A percentile compares a stretch with the other conserved stretches of the same genome.
Evolutionary conservation across 2,329 filamentous ascomycete species (phyloP).

Genomic region (Trichophyton verrucosum): DNA sequence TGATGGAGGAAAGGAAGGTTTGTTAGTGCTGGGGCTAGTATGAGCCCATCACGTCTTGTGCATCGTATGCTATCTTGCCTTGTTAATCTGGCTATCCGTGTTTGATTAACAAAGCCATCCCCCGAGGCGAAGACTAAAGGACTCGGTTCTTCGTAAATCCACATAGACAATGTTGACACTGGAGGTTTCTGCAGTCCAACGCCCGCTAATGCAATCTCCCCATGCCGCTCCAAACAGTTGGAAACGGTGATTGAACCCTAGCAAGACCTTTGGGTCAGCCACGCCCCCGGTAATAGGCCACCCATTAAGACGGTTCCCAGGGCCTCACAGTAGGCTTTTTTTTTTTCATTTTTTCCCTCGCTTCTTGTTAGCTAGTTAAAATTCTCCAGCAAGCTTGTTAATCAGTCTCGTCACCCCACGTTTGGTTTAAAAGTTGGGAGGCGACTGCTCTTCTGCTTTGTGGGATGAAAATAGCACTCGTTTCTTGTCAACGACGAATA

Average conservation of each 20-base stretch:
- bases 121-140: background rate
- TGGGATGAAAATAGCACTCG: background rate
- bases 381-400: background rate
- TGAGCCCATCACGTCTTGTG: slow-evolving; percentile 1
- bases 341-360: background rate
- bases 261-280: background rate
- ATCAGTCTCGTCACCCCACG: background rate
- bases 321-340: background rate
- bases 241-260: background rate
- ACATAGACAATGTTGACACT: background rate
- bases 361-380: background rate
- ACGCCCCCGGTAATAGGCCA: background rate
- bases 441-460: background rate
- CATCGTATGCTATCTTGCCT: background rate
- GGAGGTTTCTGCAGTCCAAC: background rate
- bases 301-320: background rate
- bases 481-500: background rate
- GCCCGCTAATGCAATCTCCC: slow-evolving; percentile 1
- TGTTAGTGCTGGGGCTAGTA: background rate
- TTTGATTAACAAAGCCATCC: background rate
- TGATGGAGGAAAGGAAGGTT: background rate
- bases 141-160: too few relatives aligned
- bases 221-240: slow-evolving; percentile 1
- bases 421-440: background rate
- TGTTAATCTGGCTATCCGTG: background rate